phyloP scores from a whole-genome alignment of 768 basidiomycete species.

The Kwoniella dendrophila region DNA sequence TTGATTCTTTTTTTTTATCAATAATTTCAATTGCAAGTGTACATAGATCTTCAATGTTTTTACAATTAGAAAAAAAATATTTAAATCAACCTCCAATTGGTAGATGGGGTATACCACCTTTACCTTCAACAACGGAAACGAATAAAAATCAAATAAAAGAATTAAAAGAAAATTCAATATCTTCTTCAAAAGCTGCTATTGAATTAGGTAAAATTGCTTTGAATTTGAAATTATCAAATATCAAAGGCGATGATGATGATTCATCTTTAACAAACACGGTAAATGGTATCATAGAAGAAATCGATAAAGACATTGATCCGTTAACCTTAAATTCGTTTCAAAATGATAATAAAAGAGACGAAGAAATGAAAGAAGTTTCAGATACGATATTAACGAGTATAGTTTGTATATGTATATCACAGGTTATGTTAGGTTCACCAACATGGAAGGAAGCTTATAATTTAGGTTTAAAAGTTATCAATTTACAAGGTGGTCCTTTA shows the following conservation, averaged over 20 bases:
- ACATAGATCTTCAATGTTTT: slow-evolving; percentile 13
- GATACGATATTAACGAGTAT: slow-evolving; percentile 10
- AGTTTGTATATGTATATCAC: slow-evolving; percentile 8
- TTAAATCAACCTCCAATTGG: slow-evolving; percentile 2
- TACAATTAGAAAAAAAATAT: slow-evolving; percentile 4
- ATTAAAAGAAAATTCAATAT: background rate
- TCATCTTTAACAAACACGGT: too few species aligned
- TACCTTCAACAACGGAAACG: slow-evolving; percentile 5
- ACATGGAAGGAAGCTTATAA: slow-evolving; percentile 15
- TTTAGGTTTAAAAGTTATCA: slow-evolving; percentile 8
- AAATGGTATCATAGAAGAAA: too few species aligned
- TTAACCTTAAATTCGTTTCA: too few species aligned
- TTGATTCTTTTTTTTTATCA: slow-evolving; percentile 10
- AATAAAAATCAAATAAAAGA: background rate
- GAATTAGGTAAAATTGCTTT: slow-evolving; percentile 11
- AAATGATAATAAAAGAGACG: too few species aligned
- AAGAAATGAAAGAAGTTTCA: background rate
- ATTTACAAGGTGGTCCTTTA: slow-evolving; percentile 4
- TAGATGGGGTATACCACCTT: slow-evolving; percentile 5
- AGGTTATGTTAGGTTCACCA: slow-evolving; percentile 3
- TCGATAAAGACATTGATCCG: too few species aligned
- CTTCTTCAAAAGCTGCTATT: slow-evolving; percentile 10
- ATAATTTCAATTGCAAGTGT: slow-evolving; percentile 4
- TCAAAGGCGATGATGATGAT: background rate
- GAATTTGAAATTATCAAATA: slow-evolving; percentile 1